phyloP scores from a whole-genome alignment of 106 monocot genomes.

The Dioscorea zingiberensis region DNA sequence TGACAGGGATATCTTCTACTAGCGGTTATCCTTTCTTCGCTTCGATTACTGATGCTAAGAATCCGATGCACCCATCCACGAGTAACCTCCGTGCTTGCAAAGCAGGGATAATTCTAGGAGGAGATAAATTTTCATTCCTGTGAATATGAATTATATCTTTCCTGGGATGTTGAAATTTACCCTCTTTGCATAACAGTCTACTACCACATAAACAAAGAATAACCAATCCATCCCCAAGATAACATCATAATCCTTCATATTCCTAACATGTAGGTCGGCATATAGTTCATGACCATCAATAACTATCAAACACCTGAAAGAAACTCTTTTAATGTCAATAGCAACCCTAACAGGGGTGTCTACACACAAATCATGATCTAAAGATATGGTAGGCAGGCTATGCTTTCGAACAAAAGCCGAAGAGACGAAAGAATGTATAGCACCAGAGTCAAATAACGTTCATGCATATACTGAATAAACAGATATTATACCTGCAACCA shows the following conservation, averaged over 20 bases:
- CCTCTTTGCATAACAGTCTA: not conserved
- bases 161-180: not conserved
- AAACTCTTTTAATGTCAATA: not conserved
- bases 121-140: not conserved
- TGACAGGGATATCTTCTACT: not conserved
- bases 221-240: not conserved
- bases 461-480: no score
- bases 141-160: not conserved
- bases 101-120: not conserved
- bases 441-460: no score
- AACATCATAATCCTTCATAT: not conserved
- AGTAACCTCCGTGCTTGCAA: not conserved
- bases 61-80: not conserved
- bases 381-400: no score
- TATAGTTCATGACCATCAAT: not conserved
- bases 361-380: not conserved
- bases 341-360: not conserved
- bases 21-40: not conserved
- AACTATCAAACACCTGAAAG: not conserved
- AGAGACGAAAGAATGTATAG: no score
- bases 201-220: not conserved
- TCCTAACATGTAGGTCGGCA: not conserved
- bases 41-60: not conserved
- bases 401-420: no score
- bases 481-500: no score